Evolutionary conservation across 2,329 filamentous ascomycete genomes (phyloP).

Genomic region (Lasiodiplodia sp.): DNA sequence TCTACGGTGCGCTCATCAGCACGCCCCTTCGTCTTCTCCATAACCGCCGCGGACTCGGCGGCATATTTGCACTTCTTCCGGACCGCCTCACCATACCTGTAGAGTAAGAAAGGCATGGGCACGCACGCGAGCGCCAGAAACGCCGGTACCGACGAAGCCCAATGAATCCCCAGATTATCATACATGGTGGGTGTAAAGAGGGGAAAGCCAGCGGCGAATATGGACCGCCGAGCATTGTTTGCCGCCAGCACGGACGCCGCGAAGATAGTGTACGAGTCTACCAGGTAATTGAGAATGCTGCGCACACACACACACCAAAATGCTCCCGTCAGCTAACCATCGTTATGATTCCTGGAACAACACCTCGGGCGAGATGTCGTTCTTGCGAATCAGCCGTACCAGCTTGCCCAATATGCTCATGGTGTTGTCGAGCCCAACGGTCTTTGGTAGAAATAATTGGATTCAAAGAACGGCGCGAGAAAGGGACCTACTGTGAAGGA

Average conservation of each 20-base stretch:
- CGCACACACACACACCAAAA: not conserved
- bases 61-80: conserved; percentile 74
- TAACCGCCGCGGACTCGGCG: conserved; percentile 68
- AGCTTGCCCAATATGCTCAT: not conserved
- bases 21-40: conserved; percentile 51
- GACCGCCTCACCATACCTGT: conserved; percentile 71
- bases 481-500: not conserved
- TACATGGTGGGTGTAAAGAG: conserved; percentile 66
- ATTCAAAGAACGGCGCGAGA: not conserved
- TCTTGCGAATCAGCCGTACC: not conserved
- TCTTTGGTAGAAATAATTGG: not conserved
- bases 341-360: conserved; percentile 59
- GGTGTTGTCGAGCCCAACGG: not conserved
- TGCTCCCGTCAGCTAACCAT: not conserved
- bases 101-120: conserved; percentile 78
- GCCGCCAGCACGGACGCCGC: conserved; percentile 78
- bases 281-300: conserved; percentile 51
- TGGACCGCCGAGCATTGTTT: conserved; percentile 79
- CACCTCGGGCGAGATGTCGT: conserved; percentile 38
- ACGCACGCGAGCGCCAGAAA: conserved; percentile 76
- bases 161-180: conserved; percentile 63
- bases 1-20: not conserved
- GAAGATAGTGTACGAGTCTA: conserved; percentile 70
- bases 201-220: conserved; percentile 80
- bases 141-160: conserved; percentile 76